Base-by-base conservation (phyloP, 1,284 basidiomycete genomes). In the Athelia psychrophila region DNA sequence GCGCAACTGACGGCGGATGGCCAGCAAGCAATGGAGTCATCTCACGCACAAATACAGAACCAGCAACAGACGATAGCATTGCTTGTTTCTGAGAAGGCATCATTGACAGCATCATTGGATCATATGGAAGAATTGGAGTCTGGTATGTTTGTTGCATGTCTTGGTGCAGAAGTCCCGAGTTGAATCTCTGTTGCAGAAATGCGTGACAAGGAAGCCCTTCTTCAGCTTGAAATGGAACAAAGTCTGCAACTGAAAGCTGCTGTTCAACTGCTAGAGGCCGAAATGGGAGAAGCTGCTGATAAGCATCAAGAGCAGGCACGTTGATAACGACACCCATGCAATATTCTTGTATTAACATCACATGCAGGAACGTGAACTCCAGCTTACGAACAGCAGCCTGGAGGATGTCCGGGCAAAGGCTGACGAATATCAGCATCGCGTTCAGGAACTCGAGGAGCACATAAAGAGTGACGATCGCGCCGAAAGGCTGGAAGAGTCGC, bases 401-500 rank as follows among this genome's bases (percentile, higher is more conserved):
- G 70, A 74, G 38, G 82, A 85, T 45, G 64, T 80, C 27, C 79
- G 76, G 48, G 69, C 76, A 27, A 74, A 83, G 55, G 73, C 79
- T 3, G 78, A 80, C 51, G 72, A 78, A 40, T 74, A 77, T 56
- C 75, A 79, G 53, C 76, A 80, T 45, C 75, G 79, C 52, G 75
- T 84, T 20, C 81, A 80, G 25, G 88, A 91, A 59, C 67, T 92
- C 25, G 81, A 89, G 60, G 90, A 91, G 58, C 88, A 89, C 57
- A 85, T 91, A 23, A 81, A 91, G 64, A 83, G 80, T 55, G 89
- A 92, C 61, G 88, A 92, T 65, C 83, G 87, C 32, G 83, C 83
- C 19, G 89, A 91, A 58, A 75, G 77, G 40, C 67, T 91, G 35
- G 88, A 91, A 61, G 70, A 71, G 42, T 86, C 84, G 3, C 68